These are phyloP conservation scores for Colletotrichum lini DNA, from an alignment of 2,329 filamentous ascomycete species.

Conservation along the genomic window DNA sequence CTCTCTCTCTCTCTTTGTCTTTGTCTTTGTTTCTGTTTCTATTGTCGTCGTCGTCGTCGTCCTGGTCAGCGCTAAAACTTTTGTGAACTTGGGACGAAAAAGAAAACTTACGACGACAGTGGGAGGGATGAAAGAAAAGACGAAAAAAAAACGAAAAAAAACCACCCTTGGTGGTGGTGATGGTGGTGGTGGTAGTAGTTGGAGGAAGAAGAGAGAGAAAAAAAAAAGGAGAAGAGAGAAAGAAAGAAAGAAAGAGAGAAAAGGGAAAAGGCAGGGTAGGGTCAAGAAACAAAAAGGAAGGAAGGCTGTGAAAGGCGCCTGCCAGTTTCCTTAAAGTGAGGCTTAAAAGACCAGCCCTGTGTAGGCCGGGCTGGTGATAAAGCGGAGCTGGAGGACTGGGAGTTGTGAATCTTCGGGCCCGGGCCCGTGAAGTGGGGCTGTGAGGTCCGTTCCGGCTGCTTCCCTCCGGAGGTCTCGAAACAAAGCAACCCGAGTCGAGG, in stretches of 20 bases:
- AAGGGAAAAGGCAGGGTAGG: background rate
- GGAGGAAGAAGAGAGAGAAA: background rate
- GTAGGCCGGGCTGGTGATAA: background rate
- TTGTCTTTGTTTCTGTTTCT: background rate
- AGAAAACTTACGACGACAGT: background rate
- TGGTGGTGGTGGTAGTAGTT: background rate
- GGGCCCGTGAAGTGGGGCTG: conserved; percentile 22
- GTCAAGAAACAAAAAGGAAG: too few species aligned
- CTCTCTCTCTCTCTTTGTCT: background rate
- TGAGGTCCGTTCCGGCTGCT: background rate
- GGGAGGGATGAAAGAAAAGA: background rate
- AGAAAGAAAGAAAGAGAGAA: too few species aligned
- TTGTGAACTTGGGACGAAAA: background rate
- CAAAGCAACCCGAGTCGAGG: background rate
- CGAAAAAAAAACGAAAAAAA: background rate
- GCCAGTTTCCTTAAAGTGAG: background rate
- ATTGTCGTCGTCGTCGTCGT: too few species aligned
- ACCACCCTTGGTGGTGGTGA: background rate
- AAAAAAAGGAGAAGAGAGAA: background rate
- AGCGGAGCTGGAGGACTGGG: background rate
- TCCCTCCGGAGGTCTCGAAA: background rate
- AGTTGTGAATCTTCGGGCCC: conserved; percentile 8
- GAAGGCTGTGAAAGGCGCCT: background rate
- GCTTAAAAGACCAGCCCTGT: background rate
- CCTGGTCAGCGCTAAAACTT: too few species aligned